Conservation (phyloP, 2,329 filamentous ascomycete species). For the Colletotrichum sp. region DNA sequence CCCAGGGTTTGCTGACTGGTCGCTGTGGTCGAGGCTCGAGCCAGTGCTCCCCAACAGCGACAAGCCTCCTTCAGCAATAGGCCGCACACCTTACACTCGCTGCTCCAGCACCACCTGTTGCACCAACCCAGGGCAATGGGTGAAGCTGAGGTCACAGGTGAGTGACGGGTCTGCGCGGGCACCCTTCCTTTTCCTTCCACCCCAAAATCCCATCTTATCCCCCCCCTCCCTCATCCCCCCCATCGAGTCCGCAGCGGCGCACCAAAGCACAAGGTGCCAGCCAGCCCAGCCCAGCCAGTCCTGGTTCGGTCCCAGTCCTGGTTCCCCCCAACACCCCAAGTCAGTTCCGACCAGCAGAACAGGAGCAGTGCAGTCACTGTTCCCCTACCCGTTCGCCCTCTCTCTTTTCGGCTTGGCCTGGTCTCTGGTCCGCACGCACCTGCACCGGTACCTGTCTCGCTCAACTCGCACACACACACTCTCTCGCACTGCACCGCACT, state of each 20-base stretch:
- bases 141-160: not conserved
- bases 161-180: constrained; percentile 2
- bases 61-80: not conserved
- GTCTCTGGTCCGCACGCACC: constrained; percentile 17
- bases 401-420: constrained; percentile 6
- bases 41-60: constrained; percentile 12
- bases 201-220: constrained; percentile 7
- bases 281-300: constrained; percentile 10
- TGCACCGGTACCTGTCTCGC: constrained; percentile 17
- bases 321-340: not conserved
- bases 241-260: constrained; percentile 11
- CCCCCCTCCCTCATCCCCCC: not conserved
- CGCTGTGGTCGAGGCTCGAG: not conserved
- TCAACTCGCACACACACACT: constrained; percentile 13
- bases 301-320: constrained; percentile 1
- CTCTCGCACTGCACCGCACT: constrained; percentile 1
- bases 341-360: not conserved
- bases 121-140: not conserved
- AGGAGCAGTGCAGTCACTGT: constrained; percentile 13
- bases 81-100: not conserved
- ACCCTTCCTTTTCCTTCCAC: not conserved
- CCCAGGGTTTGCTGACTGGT: not conserved
- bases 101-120: not conserved
- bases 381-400: not conserved
- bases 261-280: constrained; percentile 7